Conservation (phyloP, 495 filamentous ascomycete species). For the Lentithecium fluviatile region DNA sequence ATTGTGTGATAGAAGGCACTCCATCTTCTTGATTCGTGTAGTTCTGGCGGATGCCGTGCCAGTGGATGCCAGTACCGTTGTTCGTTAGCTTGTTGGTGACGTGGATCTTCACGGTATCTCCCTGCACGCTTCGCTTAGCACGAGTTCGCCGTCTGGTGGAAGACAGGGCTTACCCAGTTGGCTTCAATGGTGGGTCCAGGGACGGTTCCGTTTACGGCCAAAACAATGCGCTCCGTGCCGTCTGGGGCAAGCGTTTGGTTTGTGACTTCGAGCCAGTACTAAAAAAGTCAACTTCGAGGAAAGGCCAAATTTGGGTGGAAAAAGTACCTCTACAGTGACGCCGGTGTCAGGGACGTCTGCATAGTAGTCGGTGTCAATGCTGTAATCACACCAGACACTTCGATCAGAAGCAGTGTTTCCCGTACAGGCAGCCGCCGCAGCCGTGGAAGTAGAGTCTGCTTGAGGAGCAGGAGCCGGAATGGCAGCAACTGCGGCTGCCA, state of each 20-base stretch:
- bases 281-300: background rate
- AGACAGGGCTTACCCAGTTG: conserved; percentile 3
- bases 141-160: background rate
- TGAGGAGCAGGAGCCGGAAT: conserved; percentile 17
- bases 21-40: conserved; percentile 36
- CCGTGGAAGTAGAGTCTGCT: conserved; percentile 2
- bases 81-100: conserved; percentile 38
- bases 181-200: conserved; percentile 28
- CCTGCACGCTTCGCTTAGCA: conserved; percentile 30
- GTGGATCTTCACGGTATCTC: conserved; percentile 37
- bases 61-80: conserved; percentile 43
- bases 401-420: conserved; percentile 23
- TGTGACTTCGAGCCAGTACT: conserved; percentile 31
- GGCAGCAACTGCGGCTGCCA: conserved; percentile 10
- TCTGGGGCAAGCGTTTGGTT: conserved; percentile 27
- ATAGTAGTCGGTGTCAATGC: conserved; percentile 31
- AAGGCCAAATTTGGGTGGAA: conserved; percentile 3
- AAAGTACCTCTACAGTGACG: conserved; percentile 23
- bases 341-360: conserved; percentile 23
- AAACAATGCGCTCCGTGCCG: conserved; percentile 12
- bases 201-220: conserved; percentile 28
- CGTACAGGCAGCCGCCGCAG: conserved; percentile 7
- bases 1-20: conserved; percentile 34
- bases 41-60: conserved; percentile 42
- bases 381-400: conserved; percentile 31